Evolutionary conservation across 805 yeast species (phyloP).

Genomic region (Lachancea fermentati): DNA sequence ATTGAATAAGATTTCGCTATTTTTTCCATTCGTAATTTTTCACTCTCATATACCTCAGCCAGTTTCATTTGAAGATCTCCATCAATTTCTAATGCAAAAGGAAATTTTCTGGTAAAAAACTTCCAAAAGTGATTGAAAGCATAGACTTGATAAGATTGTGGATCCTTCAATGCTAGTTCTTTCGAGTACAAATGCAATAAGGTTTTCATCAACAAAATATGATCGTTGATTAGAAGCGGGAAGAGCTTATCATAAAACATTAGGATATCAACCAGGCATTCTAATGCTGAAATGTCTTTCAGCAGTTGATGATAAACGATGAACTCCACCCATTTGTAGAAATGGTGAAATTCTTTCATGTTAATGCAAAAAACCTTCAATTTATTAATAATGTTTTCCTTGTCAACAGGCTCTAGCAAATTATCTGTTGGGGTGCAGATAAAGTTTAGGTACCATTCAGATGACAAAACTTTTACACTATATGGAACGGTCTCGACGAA

Average conservation of each 20-base stretch:
- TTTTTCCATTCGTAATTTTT: constrained; percentile 21
- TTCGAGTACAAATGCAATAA: constrained; percentile 26
- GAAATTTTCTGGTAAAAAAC: constrained; percentile 28
- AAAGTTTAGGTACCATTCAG: constrained; percentile 44
- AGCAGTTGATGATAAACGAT: constrained; percentile 29
- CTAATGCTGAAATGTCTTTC: constrained; percentile 25
- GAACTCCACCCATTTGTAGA: constrained; percentile 32
- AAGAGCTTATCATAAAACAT: constrained; percentile 29
- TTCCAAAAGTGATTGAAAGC: constrained; percentile 32
- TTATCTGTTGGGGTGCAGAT: constrained; percentile 34
- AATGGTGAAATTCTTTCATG: constrained; percentile 28
- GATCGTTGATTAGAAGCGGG: constrained; percentile 35
- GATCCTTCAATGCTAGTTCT: constrained; percentile 20
- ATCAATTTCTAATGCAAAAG: constrained; percentile 27
- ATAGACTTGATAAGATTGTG: constrained; percentile 18
- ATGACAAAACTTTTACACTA: constrained; percentile 41
- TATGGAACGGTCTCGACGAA: constrained; percentile 30
- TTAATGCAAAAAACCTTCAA: constrained; percentile 21
- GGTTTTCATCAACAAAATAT: constrained; percentile 31
- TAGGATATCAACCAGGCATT: constrained; percentile 26
- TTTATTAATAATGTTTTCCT: constrained; percentile 15
- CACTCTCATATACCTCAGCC: constrained; percentile 26
- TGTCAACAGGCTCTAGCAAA: constrained; percentile 14
- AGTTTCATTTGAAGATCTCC: constrained; percentile 24
- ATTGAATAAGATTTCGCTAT: constrained; percentile 17